Base-by-base conservation (phyloP, 1,284 basidiomycete species). In the Ceratobasidium sp. region DNA sequence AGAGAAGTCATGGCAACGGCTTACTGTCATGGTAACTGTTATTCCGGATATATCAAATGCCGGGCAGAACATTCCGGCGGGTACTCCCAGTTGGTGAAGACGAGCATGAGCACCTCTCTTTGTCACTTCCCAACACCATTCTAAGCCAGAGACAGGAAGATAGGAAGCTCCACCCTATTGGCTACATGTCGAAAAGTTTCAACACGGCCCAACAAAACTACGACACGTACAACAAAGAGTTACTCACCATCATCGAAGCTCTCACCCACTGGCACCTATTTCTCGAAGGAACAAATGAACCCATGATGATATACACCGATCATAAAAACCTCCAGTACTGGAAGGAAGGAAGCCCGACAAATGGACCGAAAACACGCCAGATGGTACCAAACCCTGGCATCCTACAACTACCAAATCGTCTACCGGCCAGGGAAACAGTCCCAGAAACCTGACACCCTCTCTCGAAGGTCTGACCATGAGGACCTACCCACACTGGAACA, bases 161-260 rank as follows among this genome's bases (percentile, higher is more conserved):
- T 52, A 65, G 62, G 13, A 7, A 43, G 3, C 17, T 56, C 22
- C 71, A 65, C 25, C 76, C 76, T n/a, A 29, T 77, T 9, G 43
- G 11, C 17, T 75, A 44, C 29, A 54, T 75, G 49, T 77, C 51
- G 0, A 7, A 32, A 34, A 46, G 51, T 25, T 66, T 77, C 51
- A 32, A 22, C 17, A 66, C 79, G 0, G 80, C 84, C 1, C 81
- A 85, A 69, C 71, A 77, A 1, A 85, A 85, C 77, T 85, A 83
- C 77, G 76, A 77, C 8, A 81, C 82, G 25, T 80, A 83, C 71
- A 81, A 85, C 77, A 82, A 84, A 77, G 83, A 85, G 71, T 64
- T 85, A 4, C 77, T 82, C 0, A 80, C 76, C n/a, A 77, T 77
- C 43, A 71, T 76, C 22, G 34, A 66, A 4, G 11, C 77, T 4